These are phyloP conservation scores for Chalaropsis thielavioides DNA, from an alignment of 2,329 filamentous ascomycete species.

Conservation along the genomic window DNA sequence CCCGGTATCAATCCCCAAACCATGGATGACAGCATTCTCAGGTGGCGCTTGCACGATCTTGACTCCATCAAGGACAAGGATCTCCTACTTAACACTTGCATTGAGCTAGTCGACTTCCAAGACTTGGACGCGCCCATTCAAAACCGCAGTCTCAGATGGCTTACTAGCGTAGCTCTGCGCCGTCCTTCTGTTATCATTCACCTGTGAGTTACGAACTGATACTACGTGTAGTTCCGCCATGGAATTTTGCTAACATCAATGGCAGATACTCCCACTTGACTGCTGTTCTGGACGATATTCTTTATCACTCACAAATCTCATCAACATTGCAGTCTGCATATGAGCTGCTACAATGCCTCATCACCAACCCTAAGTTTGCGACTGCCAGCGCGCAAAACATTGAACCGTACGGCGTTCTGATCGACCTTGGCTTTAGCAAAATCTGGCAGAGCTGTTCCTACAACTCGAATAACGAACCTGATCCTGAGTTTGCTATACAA, in stretches of 20 bases:
- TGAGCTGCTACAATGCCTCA: slow-evolving; percentile 40
- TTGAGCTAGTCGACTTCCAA: slow-evolving; percentile 52
- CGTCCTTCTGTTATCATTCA: slow-evolving; percentile 43
- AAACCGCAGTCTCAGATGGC: slow-evolving; percentile 43
- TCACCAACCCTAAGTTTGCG: slow-evolving; percentile 40
- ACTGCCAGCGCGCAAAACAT: slow-evolving; percentile 33
- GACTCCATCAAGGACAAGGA: slow-evolving; percentile 43
- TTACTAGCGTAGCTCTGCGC: slow-evolving; percentile 40
- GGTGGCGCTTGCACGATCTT: slow-evolving; percentile 32
- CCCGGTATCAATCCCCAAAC: slow-evolving; percentile 36
- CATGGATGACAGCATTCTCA: slow-evolving; percentile 28
- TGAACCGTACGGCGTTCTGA: slow-evolving; percentile 39
- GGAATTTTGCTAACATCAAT: slow-evolving; percentile 19
- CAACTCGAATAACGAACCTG: slow-evolving; percentile 34
- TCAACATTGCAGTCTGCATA: slow-evolving; percentile 47
- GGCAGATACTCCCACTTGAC: slow-evolving; percentile 41
- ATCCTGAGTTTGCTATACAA: slow-evolving; percentile 34
- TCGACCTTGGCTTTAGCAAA: slow-evolving; percentile 48
- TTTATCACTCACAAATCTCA: slow-evolving; percentile 49
- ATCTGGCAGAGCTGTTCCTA: slow-evolving; percentile 45
- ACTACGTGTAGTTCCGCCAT: neutral
- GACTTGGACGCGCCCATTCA: slow-evolving; percentile 49
- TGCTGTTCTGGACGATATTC: slow-evolving; percentile 44
- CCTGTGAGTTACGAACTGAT: slow-evolving; percentile 33
- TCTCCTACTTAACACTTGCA: slow-evolving; percentile 46